Percentiles rank a stretch among this genome's conserved stretches.
Conservation (phyloP, 345 rosid genomes). For the Populus tremula region DNA sequence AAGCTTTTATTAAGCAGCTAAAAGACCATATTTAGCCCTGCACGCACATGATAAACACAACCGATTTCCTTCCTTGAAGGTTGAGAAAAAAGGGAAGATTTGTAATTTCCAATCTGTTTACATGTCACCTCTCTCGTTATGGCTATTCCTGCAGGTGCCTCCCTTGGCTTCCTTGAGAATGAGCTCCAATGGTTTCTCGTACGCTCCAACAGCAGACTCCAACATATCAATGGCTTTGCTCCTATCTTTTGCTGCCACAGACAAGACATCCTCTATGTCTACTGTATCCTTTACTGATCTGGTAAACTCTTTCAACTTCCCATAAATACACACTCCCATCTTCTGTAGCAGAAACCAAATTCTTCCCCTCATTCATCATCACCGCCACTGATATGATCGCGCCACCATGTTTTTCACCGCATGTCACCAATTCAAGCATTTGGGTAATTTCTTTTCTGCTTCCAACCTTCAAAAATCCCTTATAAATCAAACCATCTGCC, state of each 20-base stretch:
- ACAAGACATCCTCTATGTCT: conserved; percentile 25
- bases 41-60: neutral
- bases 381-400: conserved; percentile 30
- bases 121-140: neutral
- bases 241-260: conserved; percentile 24
- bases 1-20: neutral
- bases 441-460: conserved; percentile 4
- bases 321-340: conserved; percentile 39
- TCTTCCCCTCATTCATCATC: conserved; percentile 29
- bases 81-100: neutral
- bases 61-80: neutral
- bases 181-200: conserved; percentile 37
- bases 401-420: conserved; percentile 28
- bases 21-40: neutral
- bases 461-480: conserved; percentile 16
- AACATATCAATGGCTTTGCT: conserved; percentile 39
- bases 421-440: conserved; percentile 2
- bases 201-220: conserved; percentile 38
- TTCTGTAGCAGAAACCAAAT: conserved; percentile 45
- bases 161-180: conserved; percentile 40
- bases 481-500: conserved; percentile 40
- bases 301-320: conserved; percentile 30
- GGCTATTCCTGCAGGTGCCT: conserved; percentile 10
- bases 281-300: conserved; percentile 13
- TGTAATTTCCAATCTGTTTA: neutral